Evolutionary conservation across 2,329 filamentous ascomycete genomes (phyloP).

Genomic region (Alternaria novae-zelandiae): DNA sequence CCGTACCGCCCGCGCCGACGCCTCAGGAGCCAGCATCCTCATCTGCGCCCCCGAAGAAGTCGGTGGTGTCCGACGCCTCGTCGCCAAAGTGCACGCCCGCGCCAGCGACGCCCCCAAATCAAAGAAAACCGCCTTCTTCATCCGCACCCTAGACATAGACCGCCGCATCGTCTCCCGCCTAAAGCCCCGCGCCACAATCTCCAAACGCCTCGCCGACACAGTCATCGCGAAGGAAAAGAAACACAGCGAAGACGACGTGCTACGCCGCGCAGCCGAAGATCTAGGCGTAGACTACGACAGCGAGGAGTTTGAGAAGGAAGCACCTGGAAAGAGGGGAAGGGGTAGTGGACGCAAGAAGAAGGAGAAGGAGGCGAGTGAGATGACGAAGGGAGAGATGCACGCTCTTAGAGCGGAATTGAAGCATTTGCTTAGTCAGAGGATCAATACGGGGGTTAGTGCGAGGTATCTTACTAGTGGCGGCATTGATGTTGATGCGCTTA

Average conservation of each 20-base stretch:
- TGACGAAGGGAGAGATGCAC: constrained; percentile 77
- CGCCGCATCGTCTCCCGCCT: constrained; percentile 77
- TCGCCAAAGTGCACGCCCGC: constrained; percentile 83
- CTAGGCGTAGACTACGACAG: constrained; percentile 93
- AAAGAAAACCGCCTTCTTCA: constrained; percentile 67
- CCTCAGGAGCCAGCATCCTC: constrained; percentile 80
- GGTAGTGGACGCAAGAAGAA: constrained; percentile 76
- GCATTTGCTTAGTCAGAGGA: constrained; percentile 70
- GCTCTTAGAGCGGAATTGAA: constrained; percentile 74
- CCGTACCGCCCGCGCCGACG: constrained; percentile 84
- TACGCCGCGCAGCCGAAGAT: constrained; percentile 85
- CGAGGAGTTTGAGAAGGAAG: constrained; percentile 75
- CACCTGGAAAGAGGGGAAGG: constrained; percentile 63
- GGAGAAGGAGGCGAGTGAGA: constrained; percentile 70
- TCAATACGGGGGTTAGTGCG: constrained; percentile 89
- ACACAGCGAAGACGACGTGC: constrained; percentile 81
- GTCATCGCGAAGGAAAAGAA: constrained; percentile 86
- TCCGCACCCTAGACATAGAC: constrained; percentile 84
- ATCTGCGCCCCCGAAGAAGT: constrained; percentile 94
- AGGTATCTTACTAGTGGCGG: constrained; percentile 81
- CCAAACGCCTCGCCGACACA: constrained; percentile 87
- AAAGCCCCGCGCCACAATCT: constrained; percentile 76
- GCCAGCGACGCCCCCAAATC: constrained; percentile 55
- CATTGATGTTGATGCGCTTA: constrained; percentile 78
- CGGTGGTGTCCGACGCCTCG: constrained; percentile 78